Evolutionary conservation across 345 rosid species (phyloP).

Genomic region (Tarenaya hassleriana): DNA sequence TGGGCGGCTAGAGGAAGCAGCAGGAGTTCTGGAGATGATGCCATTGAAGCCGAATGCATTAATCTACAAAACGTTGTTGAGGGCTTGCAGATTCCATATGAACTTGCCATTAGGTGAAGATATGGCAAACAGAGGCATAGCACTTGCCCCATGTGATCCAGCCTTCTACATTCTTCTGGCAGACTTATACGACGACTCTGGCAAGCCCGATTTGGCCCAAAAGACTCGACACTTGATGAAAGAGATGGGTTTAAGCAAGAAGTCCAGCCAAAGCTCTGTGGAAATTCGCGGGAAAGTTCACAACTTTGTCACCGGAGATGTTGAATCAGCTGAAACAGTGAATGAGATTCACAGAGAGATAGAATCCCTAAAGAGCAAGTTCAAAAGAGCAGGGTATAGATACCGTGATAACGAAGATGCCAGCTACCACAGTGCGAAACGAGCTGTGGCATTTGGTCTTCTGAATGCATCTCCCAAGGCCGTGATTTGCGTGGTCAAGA

Average conservation of each 20-base stretch:
- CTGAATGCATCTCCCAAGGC: slow-evolving; percentile 21
- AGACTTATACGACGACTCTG: slow-evolving; percentile 40
- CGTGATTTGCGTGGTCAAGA: slow-evolving; percentile 26
- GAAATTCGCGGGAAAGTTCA: slow-evolving; percentile 29
- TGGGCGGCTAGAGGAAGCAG: slow-evolving; percentile 55
- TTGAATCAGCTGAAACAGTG: slow-evolving; percentile 16
- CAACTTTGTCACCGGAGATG: slow-evolving; percentile 27
- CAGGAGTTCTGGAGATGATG: slow-evolving; percentile 41
- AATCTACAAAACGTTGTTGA: slow-evolving; percentile 49
- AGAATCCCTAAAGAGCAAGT: slow-evolving; percentile 19
- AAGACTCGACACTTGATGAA: slow-evolving; percentile 35
- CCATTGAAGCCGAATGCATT: slow-evolving; percentile 36
- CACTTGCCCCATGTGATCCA: slow-evolving; percentile 44
- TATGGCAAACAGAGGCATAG: slow-evolving; percentile 54
- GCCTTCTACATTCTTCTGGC: slow-evolving; percentile 46
- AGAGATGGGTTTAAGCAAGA: slow-evolving; percentile 25
- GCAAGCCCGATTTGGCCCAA: slow-evolving; percentile 37
- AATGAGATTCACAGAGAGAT: slow-evolving; percentile 24
- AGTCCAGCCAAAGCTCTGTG: slow-evolving; percentile 23
- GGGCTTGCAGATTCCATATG: slow-evolving; percentile 45
- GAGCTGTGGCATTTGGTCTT: slow-evolving; percentile 30
- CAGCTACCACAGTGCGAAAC: slow-evolving; percentile 32
- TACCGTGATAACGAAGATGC: slow-evolving; percentile 21
- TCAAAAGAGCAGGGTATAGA: slow-evolving; percentile 16
- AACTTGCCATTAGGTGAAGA: slow-evolving; percentile 58